Base-by-base conservation (phyloP, 345 rosid genomes). In the Microthlaspi erraticum region DNA sequence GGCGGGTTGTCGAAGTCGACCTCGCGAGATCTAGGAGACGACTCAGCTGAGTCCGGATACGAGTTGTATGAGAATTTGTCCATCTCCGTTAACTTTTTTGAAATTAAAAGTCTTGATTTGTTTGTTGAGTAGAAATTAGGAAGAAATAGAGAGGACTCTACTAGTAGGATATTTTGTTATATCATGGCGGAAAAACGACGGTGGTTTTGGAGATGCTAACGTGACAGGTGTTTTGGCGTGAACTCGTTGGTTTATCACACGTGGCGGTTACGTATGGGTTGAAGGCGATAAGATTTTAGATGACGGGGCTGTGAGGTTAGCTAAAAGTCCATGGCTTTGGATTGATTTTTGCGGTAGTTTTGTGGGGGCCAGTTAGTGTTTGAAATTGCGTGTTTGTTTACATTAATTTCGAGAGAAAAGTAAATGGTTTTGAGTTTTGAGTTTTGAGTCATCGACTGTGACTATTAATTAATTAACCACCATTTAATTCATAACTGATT, bases 1-100 rank as follows among this genome's bases (percentile, higher is more conserved):
- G 88, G 65, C 6, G 96, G 81, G 64, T 86, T 88, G 17, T 91
- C 96, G 66, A 89, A 86, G 0, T 93, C 98, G 70, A 91, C 75
- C 52, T 93, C 96, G 9, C 97, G 91, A 18, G 93, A 93, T 31
- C 97, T 83, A 0, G 98, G 98, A 1, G 98, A 93, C 6, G 98
- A 89, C 60, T 89, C 82, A 41, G 94, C 90, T 37, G 98, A 93
- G 3, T 93, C 98, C 68, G 75, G 79, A 39, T 92, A 92, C 3
- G 95, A 73, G 29, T 81, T 79, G 67, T 84, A 93, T 1, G 93
- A 14, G 72, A 77, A 90, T 34, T 84, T 85, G 32, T 90, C 97
- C 98, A 92, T 88, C 33, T 19, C n/a, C 10, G 4, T 11, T 12
- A 39, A 5, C 9, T n/a, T n/a, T 39, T 7, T 34, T 50, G 13